phyloP scores from a whole-genome alignment of 2,329 filamentous ascomycete species.

The Malbranchea zuffiana region DNA sequence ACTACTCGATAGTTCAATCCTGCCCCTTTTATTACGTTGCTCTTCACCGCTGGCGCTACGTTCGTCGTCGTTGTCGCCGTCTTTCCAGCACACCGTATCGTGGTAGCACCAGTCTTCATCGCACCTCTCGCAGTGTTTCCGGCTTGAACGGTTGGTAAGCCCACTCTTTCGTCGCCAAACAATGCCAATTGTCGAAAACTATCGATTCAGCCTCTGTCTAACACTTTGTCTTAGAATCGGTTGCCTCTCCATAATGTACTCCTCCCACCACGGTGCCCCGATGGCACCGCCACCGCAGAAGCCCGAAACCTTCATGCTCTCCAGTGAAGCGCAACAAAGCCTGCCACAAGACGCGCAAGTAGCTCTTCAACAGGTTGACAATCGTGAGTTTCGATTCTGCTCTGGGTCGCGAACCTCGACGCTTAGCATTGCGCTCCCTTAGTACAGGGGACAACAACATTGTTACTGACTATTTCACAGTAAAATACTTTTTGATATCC shows the following conservation, averaged over 20 bases:
- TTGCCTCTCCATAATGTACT: slow-evolving; percentile 51
- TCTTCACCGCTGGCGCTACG: too few relatives aligned
- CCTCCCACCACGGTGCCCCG: slow-evolving; percentile 61
- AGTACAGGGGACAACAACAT: slow-evolving; percentile 9
- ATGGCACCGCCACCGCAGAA: slow-evolving; percentile 90
- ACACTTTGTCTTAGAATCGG: slow-evolving; percentile 16
- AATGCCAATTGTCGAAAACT: too few relatives aligned
- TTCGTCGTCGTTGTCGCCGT: too few relatives aligned
- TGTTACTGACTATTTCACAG: slow-evolving; percentile 39
- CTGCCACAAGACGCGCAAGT: slow-evolving; percentile 94
- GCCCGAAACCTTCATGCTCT: slow-evolving; percentile 97
- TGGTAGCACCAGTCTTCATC: too few relatives aligned
- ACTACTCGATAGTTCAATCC: too few relatives aligned
- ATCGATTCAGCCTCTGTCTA: too few relatives aligned
- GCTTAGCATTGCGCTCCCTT: not conserved
- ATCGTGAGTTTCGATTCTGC: slow-evolving; percentile 52
- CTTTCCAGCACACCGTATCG: too few relatives aligned
- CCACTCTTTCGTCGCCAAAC: too few relatives aligned
- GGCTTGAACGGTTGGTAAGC: too few relatives aligned
- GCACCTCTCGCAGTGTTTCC: too few relatives aligned
- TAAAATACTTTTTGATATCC: slow-evolving; percentile 99
- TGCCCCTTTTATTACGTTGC: too few relatives aligned
- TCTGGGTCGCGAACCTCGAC: not conserved
- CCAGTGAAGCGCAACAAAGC: slow-evolving; percentile 90
- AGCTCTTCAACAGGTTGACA: slow-evolving; percentile 95